Evolutionary conservation across 2,329 filamentous ascomycete species (phyloP), one percentile per base, ranked within the genome.

Genomic region (Xylaria polymorpha): DNA sequence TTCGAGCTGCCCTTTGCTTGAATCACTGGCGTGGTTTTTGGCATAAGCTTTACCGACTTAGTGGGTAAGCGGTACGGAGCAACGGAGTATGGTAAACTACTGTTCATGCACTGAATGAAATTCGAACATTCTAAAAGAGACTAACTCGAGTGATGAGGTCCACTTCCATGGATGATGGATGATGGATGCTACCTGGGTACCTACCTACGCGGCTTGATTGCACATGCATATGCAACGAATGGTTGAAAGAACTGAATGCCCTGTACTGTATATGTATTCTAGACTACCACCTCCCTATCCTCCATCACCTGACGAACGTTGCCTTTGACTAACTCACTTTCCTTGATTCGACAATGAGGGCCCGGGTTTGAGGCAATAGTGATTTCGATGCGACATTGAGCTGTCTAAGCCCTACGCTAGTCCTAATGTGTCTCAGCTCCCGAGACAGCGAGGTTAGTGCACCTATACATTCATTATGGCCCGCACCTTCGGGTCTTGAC

Each of bases 401-500:
- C 41, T 53, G 43, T 29, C 61, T 50, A 61, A 65, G 61, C 61
- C 61, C 35, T 58, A 68, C 61, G 66, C 56, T 61, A 68, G 41
- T 56, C 61, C 55, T 20, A 37, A 64, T n/a, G 35, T 18, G 41
- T 55, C 46, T 25, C 65, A 41, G 64, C 44, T 55, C 65, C 65
- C 60, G 60, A 67, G 22, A 53, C 44, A 46, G 25, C 18, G 51
- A 62, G 51, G 58, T 57, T n/a, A 29, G 39, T 50, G 37, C 37
- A 53, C 48, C 44, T 62, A 43, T 18, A 6, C 10, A 14, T 37
- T 10, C 18, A 37, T 41, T 20, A 53, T 43, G 35, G 29, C 59
- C 59, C 46, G 46, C 58, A 50, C 44, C 58, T 37, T 29, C 29
- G n/a, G 46, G 32, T 53, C 44, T 35, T 32, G 48, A 51, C 6